Percentiles rank a stretch among this genome's conserved stretches.
These are phyloP conservation scores for Fusarium falciforme DNA, from an alignment of 2,329 filamentous ascomycete species.

Conservation along the genomic window DNA sequence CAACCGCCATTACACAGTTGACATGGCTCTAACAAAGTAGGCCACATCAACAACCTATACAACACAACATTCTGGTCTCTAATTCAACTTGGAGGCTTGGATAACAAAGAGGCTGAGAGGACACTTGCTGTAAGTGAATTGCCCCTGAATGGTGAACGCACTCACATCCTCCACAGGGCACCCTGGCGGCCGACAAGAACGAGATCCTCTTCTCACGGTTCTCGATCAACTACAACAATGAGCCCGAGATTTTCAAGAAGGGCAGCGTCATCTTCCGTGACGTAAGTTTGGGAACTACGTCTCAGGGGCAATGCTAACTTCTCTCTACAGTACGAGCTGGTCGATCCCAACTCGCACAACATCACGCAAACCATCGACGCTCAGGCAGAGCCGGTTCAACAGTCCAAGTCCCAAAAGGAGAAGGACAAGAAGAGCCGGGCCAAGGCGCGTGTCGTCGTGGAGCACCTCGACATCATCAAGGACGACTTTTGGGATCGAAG, in stretches of 20 bases:
- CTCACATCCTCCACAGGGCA: slow-evolving; percentile 68
- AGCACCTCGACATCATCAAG: slow-evolving; percentile 94
- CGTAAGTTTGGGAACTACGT: slow-evolving; percentile 57
- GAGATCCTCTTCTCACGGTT: slow-evolving; percentile 93
- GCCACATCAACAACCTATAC: slow-evolving; percentile 98
- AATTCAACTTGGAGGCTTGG: slow-evolving; percentile 81
- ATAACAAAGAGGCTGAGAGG: slow-evolving; percentile 82
- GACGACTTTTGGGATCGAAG: slow-evolving; percentile 92
- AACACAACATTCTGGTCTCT: slow-evolving; percentile 97
- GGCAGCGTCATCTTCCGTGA: slow-evolving; percentile 91
- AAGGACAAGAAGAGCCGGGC: slow-evolving; percentile 83
- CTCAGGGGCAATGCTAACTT: slow-evolving; percentile 35
- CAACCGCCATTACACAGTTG: background rate
- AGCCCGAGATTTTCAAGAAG: slow-evolving; percentile 91
- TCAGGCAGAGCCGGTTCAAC: slow-evolving; percentile 63
- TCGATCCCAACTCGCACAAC: slow-evolving; percentile 66
- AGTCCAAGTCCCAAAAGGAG: slow-evolving; percentile 84
- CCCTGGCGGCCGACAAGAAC: slow-evolving; percentile 88
- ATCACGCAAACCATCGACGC: slow-evolving; percentile 59
- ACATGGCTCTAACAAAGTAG: slow-evolving; percentile 55
- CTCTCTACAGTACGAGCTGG: slow-evolving; percentile 72
- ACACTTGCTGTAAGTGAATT: slow-evolving; percentile 72
- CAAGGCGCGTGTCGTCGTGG: slow-evolving; percentile 84
- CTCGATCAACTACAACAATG: slow-evolving; percentile 97
- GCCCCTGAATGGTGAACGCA: background rate